phyloP scores from a whole-genome alignment of 139 green algal species.

The Chlamydomonas sphaeroides region DNA sequence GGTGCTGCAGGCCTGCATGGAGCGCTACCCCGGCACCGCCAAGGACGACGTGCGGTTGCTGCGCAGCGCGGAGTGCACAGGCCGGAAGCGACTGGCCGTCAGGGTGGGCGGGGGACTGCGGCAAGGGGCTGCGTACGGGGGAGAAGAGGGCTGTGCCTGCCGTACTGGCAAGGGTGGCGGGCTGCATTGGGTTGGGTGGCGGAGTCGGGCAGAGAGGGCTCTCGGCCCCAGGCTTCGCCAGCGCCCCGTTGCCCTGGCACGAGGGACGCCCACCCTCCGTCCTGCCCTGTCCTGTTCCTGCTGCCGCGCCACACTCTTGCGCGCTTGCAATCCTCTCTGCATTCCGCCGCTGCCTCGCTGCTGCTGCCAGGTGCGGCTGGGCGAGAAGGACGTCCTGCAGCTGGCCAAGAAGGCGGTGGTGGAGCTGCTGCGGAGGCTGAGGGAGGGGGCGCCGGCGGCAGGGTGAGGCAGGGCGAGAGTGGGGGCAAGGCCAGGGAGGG shows the following conservation, averaged over 20 bases:
- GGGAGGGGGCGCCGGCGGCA: not conserved
- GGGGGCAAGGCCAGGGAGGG: not conserved
- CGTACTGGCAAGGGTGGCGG: too few relatives aligned
- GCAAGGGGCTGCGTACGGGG: too few relatives aligned
- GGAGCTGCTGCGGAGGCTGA: slow-evolving; percentile 32
- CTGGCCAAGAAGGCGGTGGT: slow-evolving; percentile 29
- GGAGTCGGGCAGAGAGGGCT: too few relatives aligned
- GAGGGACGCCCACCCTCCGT: too few relatives aligned
- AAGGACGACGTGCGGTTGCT: slow-evolving; percentile 36
- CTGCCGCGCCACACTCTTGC: too few relatives aligned
- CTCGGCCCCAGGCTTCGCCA: too few relatives aligned
- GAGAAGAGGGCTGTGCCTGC: too few relatives aligned
- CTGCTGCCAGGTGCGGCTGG: slow-evolving; percentile 3
- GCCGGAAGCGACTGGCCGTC: slow-evolving; percentile 24
- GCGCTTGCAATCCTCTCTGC: too few relatives aligned
- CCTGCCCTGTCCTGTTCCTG: too few relatives aligned
- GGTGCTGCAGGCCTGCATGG: slow-evolving; percentile 18
- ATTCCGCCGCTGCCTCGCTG: too few relatives aligned
- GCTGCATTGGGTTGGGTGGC: not conserved
- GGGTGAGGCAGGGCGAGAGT: slow-evolving; percentile 10
- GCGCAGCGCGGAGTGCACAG: not conserved
- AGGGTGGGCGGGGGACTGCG: slow-evolving; percentile 14
- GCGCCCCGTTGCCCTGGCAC: too few relatives aligned
- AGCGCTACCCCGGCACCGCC: slow-evolving; percentile 28
- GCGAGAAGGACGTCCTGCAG: slow-evolving; percentile 35